Base-by-base conservation (phyloP, 306 rosid genomes). In the Fagus crenata region DNA sequence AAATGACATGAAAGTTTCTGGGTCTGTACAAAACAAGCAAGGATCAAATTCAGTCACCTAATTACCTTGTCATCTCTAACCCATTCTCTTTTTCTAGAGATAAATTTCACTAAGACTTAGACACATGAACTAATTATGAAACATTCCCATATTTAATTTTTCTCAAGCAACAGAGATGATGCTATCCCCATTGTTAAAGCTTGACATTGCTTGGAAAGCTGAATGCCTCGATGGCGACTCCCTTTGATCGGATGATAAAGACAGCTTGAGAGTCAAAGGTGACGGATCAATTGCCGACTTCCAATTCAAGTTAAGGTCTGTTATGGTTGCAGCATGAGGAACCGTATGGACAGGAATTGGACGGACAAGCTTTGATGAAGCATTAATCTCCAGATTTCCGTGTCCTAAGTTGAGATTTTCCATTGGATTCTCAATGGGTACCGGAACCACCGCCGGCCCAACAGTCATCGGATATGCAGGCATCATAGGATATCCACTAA, bases 161-260 rank as follows among this genome's bases (percentile, higher is more conserved):
- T 59, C 49, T 92, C 65, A 92, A 75, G 99, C 90, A 80, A 91
- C 99, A 15, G 87, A 85, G 77, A 96, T 91, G 78, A 88, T 77
- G 80, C 76, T 78, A 77, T 95, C 99, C 42, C 97, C 90, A 17
- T 89, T 89, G 76, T 75, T 86, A 81, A 95, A 92, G 82, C 87
- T 73, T 14, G 91, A 71, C 81, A 85, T 84, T 41, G 84, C 68
- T 69, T 87, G 90, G 81, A 92, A 87, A 78, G 92, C 76, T 15
- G 88, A 64, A 71, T 77, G 96, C 84, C 90, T 88, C 56, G 93
- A 79, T 6, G 93, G 74, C 35, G 87, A 74, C 12, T 85, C 96
- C 74, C 88, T 82, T 2, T 88, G 89, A 75, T 89, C 89, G 49
- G 91, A 81, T 17, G 90, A 85, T 87, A 92, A 86, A 75, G 97